A percentile compares a stretch with the other conserved stretches of the same genome.
These are phyloP conservation scores for Thinopyrum obtusiflorum DNA, from an alignment of 202 grass and related monocot species.

Conservation along the genomic window DNA sequence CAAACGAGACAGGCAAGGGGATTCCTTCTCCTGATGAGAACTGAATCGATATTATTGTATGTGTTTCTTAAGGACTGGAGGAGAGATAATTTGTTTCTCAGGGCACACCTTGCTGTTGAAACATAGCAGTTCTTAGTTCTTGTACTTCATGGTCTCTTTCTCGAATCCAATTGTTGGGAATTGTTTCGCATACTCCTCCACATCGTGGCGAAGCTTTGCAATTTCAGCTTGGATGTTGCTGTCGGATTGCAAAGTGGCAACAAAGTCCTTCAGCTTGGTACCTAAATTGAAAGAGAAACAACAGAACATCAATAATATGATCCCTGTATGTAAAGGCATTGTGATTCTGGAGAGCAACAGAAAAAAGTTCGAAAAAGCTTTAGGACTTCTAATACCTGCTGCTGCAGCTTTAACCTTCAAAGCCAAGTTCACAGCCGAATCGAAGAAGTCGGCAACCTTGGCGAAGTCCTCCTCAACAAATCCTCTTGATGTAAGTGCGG, in stretches of 20 bases:
- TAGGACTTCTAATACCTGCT: slow-evolving; percentile 52
- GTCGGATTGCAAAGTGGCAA: slow-evolving; percentile 78
- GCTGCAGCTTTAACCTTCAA: slow-evolving; percentile 81
- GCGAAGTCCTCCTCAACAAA: slow-evolving; percentile 97
- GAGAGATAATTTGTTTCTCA: not conserved
- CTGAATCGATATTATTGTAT: not conserved
- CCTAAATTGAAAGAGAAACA: slow-evolving; percentile 41
- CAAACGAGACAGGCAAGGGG: not conserved
- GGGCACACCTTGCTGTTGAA: slow-evolving; percentile 48
- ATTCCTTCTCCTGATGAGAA: slow-evolving; percentile 4
- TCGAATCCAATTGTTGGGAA: slow-evolving; percentile 99
- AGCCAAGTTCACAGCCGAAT: slow-evolving; percentile 75
- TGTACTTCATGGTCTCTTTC: slow-evolving; percentile 96
- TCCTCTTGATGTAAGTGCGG: slow-evolving; percentile 96
- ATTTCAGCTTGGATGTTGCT: slow-evolving; percentile 76
- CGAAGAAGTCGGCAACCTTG: slow-evolving; percentile 94
- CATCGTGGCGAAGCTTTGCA: slow-evolving; percentile 74
- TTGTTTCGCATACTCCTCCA: slow-evolving; percentile 95
- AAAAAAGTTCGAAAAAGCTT: not conserved
- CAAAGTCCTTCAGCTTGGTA: slow-evolving; percentile 92
- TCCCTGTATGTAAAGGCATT: not conserved
- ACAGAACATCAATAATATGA: slow-evolving; percentile 25
- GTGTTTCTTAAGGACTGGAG: not conserved
- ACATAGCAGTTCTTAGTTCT: slow-evolving; percentile 46
- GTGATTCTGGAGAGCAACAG: not conserved